Evolutionary conservation across 2,329 filamentous ascomycete species (phyloP).

Genomic region (Penicillium capsulatum): DNA sequence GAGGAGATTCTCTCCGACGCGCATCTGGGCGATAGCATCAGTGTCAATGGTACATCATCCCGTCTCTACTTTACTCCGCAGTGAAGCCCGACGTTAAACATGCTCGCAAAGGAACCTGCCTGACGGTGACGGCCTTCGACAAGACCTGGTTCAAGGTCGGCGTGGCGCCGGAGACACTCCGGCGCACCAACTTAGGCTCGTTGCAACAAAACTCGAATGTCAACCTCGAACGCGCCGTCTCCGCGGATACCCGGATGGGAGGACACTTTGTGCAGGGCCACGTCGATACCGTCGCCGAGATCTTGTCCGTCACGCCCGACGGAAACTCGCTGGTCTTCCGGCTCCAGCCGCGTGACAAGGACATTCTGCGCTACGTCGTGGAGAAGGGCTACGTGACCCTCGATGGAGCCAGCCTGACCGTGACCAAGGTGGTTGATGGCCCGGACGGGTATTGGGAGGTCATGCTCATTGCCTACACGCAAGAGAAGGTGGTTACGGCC

Average conservation of each 20-base stretch:
- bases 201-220: conserved; percentile 64
- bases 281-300: conserved; percentile 81
- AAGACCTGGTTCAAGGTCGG: conserved; percentile 75
- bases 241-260: conserved; percentile 89
- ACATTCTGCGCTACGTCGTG: conserved; percentile 79
- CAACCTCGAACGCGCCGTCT: conserved; percentile 92
- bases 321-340: conserved; percentile 88
- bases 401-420: conserved; percentile 89
- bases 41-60: conserved; percentile 67
- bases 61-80: not conserved
- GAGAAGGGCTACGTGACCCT: conserved; percentile 95
- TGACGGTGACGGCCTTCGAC: conserved; percentile 77
- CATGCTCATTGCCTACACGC: conserved; percentile 96
- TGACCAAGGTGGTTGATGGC: conserved; percentile 77
- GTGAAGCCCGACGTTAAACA: not conserved
- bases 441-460: conserved; percentile 85
- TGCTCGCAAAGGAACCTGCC: conserved; percentile 62
- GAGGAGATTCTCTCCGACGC: conserved; percentile 77
- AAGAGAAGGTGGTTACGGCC: conserved; percentile 82
- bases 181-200: conserved; percentile 86
- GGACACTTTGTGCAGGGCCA: conserved; percentile 98
- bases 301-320: conserved; percentile 69
- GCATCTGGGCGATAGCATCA: conserved; percentile 87
- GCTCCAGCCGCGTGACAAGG: conserved; percentile 65
- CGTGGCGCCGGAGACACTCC: conserved; percentile 90